Percentiles rank a stretch among this genome's conserved stretches.
Evolutionary conservation across 192 early-diverging fungal genomes (phyloP).

Genomic region (Coemansia sp.): DNA sequence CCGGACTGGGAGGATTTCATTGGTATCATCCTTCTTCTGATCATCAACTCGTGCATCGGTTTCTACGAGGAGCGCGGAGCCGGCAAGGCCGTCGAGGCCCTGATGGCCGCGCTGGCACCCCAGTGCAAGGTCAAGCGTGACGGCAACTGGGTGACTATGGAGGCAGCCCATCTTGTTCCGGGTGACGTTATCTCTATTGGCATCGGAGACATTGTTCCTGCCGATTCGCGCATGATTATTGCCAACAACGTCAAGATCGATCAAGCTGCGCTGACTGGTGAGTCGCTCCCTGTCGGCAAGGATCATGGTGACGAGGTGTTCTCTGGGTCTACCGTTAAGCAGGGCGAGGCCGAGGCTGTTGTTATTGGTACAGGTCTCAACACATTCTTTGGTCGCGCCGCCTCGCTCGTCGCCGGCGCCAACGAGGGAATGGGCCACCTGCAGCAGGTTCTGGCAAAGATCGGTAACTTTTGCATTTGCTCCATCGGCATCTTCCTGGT

Average conservation of each 20-base stretch:
- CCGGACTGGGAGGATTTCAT: slow-evolving; percentile 87
- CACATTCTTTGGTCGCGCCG: slow-evolving; percentile 84
- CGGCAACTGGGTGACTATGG: slow-evolving; percentile 77
- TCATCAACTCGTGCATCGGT: slow-evolving; percentile 87
- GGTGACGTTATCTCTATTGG: slow-evolving; percentile 88
- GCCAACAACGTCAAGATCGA: slow-evolving; percentile 68
- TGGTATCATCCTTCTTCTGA: slow-evolving; percentile 78
- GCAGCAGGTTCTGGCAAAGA: slow-evolving; percentile 72
- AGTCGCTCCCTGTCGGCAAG: slow-evolving; percentile 73
- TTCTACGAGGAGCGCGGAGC: slow-evolving; percentile 90
- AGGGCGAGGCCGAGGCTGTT: slow-evolving; percentile 76
- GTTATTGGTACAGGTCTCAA: slow-evolving; percentile 81
- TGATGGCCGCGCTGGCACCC: slow-evolving; percentile 91
- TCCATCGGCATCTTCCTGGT: slow-evolving; percentile 75
- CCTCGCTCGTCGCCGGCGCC: slow-evolving; percentile 72
- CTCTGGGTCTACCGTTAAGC: slow-evolving; percentile 81
- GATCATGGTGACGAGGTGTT: slow-evolving; percentile 72
- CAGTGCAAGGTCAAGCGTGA: slow-evolving; percentile 88
- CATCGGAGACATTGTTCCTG: slow-evolving; percentile 88
- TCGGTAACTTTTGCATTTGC: slow-evolving; percentile 77
- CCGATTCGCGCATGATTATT: slow-evolving; percentile 81
- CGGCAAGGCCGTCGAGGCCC: slow-evolving; percentile 88
- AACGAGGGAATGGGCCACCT: slow-evolving; percentile 76
- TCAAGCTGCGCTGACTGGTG: slow-evolving; percentile 74
- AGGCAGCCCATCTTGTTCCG: slow-evolving; percentile 77